Evolutionary conservation across 2,329 filamentous ascomycete genomes (phyloP), one percentile per base, ranked within the genome.

Genomic region (Pestalotiopsis sp.): DNA sequence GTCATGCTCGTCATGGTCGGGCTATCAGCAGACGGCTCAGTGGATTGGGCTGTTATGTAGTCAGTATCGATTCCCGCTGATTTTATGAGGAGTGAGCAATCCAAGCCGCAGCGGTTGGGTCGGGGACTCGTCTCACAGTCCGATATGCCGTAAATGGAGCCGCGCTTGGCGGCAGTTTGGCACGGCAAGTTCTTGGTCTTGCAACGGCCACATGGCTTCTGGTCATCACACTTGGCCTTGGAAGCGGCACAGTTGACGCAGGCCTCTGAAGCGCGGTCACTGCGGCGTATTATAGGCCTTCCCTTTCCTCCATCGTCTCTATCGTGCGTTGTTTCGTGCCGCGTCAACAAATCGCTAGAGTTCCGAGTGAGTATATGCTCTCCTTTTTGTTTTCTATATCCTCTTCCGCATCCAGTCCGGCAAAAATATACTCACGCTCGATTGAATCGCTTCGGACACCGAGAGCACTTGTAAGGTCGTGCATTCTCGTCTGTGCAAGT

Each of bases 251-350:
- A 77, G 49, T 72, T 73, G 20, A 71, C 39, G 49, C 75, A 77
- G 4, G 75, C 75, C 67, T 75, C 73, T 58, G 73, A 73, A 17
- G 75, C 75, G 20, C 76, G 72, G 52, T 78, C 75, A 62, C 71
- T 74, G n/a, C 73, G 69, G 38, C 74, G 73, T 45, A 76, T 77
- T 11, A 75, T 72, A 2, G 73, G 68, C 39, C 71, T 72, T n/a
- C 73, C 73, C 14, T 72, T 73, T 14, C 66, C 68, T 36, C 72
- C 70, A 36, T 75, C 73, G 59, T 75, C 73, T 27, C 75, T 71
- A 61, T 77, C 75, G 67, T 78, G 76, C 7, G 74, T 78, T n/a
- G 74, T 69, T 62, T 75, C 75, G 66, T 78, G 75, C 20, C 75
- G 73, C 6, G 74, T 75, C 38, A 78, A 69, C n/a, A 78, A 69